Evolutionary conservation across 257 asterid species (phyloP), one percentile per base, ranked within the genome.

Genomic region (Ilex asprella): DNA sequence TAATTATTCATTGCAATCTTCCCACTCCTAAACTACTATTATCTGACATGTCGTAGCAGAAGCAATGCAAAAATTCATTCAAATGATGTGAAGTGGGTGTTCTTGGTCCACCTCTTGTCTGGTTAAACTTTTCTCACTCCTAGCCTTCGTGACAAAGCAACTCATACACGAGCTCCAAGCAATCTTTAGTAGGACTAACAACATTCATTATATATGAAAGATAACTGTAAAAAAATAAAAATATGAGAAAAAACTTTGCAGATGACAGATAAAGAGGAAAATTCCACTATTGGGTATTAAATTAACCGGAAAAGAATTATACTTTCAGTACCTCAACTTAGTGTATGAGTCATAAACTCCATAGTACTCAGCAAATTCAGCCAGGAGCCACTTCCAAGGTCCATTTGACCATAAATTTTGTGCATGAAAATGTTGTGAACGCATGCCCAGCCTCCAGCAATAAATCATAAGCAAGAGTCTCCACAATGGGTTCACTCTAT

Each of bases 381-480:
- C 31, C 59, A 92, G 79, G 35, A 92, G 80, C 99, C 99, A 92
- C 67, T 92, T 87, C 99, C 99, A 92, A 16, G 84, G 84, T 71
- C 92, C 96, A 50, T 60, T 75, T 62, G 87, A 68, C 46, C 84
- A 82, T 73, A 92, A 69, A 69, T 80, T 81, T 16, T 87, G 87
- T 15, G 95, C 84, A 70, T 82, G 87, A 63, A 89, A 92, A 63
- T 85, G 89, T 66, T 76, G 86, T 12, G 91, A 89, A 59, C 95
- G 88, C 96, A 87, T 87, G 75, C 95, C 86, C n/a, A 70, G 99
- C 99, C 82, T 92, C 99, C 71, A 86, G 85, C 86, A 92, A 63
- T 59, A 92, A 80, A 74, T 89, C 95, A 67, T 92, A 92, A 9
- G 97, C 99, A 68, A 89, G 75, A 57, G 99, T 92, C 82, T 92